These are phyloP conservation scores for Astrothelium macrocarpum DNA, from an alignment of 495 filamentous ascomycete genomes.

Conservation along the genomic window DNA sequence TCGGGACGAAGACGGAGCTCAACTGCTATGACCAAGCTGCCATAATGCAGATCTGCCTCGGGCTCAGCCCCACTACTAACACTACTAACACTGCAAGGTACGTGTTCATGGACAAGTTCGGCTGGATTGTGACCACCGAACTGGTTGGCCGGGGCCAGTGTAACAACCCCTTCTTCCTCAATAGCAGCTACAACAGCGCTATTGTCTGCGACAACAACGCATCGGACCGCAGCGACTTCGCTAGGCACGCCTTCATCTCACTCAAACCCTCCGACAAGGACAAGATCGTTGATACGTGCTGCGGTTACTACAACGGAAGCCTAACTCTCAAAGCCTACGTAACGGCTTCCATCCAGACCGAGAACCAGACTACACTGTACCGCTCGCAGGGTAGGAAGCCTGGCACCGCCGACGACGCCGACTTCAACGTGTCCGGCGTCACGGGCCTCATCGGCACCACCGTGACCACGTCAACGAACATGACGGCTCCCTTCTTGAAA, in stretches of 20 bases:
- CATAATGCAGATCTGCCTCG: not conserved
- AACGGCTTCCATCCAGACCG: too few species aligned
- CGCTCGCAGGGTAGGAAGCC: too few species aligned
- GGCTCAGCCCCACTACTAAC: not conserved
- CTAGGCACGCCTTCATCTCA: not conserved
- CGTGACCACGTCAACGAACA: too few species aligned
- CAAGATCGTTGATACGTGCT: not conserved
- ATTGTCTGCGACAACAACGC: not conserved
- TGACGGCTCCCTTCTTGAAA: too few species aligned
- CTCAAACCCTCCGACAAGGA: not conserved
- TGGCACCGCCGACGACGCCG: too few species aligned
- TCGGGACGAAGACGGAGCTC: not conserved
- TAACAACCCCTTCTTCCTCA: not conserved
- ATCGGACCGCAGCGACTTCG: not conserved
- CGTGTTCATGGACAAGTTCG: not conserved
- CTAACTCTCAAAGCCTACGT: not conserved
- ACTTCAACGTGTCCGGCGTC: too few species aligned
- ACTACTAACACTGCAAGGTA: not conserved
- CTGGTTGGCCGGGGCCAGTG: not conserved
- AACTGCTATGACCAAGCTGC: not conserved
- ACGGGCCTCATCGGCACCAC: too few species aligned
- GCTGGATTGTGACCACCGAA: not conserved
- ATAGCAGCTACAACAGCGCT: not conserved
- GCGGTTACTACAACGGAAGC: not conserved
- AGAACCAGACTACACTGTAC: too few species aligned